A percentile compares a stretch with the other conserved stretches of the same genome.
phyloP scores from a whole-genome alignment of 169 alveolate species.

The Babesia divergens region DNA sequence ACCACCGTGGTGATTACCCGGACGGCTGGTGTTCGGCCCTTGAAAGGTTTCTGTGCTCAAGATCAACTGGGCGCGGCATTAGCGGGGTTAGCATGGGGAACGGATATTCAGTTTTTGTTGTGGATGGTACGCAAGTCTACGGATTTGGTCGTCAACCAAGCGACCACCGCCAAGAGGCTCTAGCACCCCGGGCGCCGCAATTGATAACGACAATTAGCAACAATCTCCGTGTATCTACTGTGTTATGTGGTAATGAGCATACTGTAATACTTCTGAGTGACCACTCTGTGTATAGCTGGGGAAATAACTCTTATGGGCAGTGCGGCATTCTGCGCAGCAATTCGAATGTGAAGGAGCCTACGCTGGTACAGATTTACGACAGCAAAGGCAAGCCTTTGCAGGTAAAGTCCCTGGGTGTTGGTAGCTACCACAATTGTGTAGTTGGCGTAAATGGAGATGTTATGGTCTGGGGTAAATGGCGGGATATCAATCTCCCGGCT shows the following conservation, averaged over 20 bases:
- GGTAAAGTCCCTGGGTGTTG: constrained; percentile 26
- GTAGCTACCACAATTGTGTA: constrained; percentile 39
- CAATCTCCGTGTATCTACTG: constrained; percentile 20
- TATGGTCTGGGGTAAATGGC: constrained; percentile 55
- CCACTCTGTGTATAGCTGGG: constrained; percentile 54
- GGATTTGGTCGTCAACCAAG: constrained; percentile 33
- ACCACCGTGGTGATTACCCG: constrained; percentile 35
- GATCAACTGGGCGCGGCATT: constrained; percentile 15
- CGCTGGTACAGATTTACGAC: constrained; percentile 40
- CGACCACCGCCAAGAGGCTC: constrained; percentile 1
- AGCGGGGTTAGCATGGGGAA: constrained; percentile 14
- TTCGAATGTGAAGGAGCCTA: constrained; percentile 9
- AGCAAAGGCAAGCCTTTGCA: constrained; percentile 8
- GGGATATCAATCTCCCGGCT: constrained; percentile 28
- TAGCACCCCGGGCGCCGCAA: background rate
- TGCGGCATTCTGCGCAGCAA: constrained; percentile 31
- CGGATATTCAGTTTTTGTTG: constrained; percentile 25
- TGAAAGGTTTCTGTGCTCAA: background rate
- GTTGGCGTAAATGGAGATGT: constrained; percentile 25
- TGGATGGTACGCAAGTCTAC: constrained; percentile 28
- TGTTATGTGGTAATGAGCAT: constrained; percentile 50
- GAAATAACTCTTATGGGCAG: constrained; percentile 54
- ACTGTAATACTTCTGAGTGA: constrained; percentile 47
- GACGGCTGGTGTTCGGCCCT: constrained; percentile 46
- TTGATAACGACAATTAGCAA: constrained; percentile 17